Base-by-base conservation (phyloP, 495 filamentous ascomycete genomes). In the Penicillium diatomitis region DNA sequence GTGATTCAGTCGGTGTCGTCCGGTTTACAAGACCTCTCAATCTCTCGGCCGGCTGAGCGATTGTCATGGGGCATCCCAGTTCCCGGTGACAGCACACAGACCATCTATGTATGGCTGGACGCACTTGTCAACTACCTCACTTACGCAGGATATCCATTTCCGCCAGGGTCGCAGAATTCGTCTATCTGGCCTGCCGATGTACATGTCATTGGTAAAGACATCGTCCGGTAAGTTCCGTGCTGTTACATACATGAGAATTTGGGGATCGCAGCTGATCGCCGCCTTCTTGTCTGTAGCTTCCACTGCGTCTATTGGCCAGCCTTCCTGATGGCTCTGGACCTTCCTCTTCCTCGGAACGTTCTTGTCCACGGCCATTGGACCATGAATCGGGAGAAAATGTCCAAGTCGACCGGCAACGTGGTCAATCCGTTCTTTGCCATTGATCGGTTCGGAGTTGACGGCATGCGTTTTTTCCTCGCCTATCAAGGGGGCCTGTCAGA, bases 271-370 rank as follows among this genome's bases (percentile, higher is more conserved):
- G 44, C 50, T 63, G 47, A 63, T 54, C 38, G 47, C 30, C 47
- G 29, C 12, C 36, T 29, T 8, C 33, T 11, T 20, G 20, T 20
- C 20, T 20, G 9, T 48, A 78, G 74, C 28, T 98, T 98, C 66
- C 94, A 98, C 66, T 87, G 86, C 67, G 85, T 98, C 29, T 98
- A 97, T 73, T 98, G 92, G 92, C 92, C 92, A 1, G 92, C 92
- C 2, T 84, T 98, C 58, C 84, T 98, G 31, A 81, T 98, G 71
- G 91, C 91, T 4, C 72, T 97, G 29, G 84, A 84, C 50, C 70
- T 98, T 3, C 85, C 90, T 2, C 64, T 86, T n/a, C 91, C 92
- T 4, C 84, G 83, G 54, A 80, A 82, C 46, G 76, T 97, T 20
- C 75, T 97, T 0, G 86, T 87, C 12, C 92, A 97, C 58, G 89